Conservation (phyloP, 2,329 filamentous ascomycete species). For the Alternaria dauci region DNA sequence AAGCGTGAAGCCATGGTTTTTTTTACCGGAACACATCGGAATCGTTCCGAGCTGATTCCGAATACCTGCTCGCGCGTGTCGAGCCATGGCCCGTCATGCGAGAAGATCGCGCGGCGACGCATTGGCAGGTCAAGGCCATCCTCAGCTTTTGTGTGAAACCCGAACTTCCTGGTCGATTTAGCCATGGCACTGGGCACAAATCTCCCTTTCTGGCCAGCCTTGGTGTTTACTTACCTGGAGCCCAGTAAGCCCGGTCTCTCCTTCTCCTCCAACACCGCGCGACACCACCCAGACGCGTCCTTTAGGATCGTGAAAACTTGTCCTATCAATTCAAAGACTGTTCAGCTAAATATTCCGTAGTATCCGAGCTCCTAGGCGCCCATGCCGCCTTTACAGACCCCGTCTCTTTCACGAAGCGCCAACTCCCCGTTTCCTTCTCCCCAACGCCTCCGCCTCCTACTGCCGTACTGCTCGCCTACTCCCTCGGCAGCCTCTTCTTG, state of each 20-base stretch:
- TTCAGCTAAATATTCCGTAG: background rate
- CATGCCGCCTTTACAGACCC: slow-evolving; percentile 26
- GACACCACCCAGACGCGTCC: background rate
- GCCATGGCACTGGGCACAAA: slow-evolving; percentile 27
- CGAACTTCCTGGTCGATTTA: background rate
- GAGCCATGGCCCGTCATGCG: background rate
- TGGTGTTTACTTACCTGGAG: slow-evolving; percentile 41
- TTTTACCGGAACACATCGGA: background rate
- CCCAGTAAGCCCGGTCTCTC: slow-evolving; percentile 26
- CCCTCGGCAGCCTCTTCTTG: slow-evolving; percentile 36
- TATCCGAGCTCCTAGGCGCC: slow-evolving; percentile 23
- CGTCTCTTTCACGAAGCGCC: slow-evolving; percentile 23
- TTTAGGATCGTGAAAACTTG: background rate
- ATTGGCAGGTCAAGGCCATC: background rate
- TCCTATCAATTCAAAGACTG: background rate
- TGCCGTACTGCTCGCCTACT: slow-evolving; percentile 30
- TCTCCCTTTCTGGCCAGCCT: slow-evolving; percentile 36
- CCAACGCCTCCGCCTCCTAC: slow-evolving; percentile 12
- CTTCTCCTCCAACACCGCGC: background rate
- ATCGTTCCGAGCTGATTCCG: background rate
- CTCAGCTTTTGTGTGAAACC: background rate
- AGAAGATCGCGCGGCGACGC: background rate
- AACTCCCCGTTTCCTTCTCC: slow-evolving; percentile 23
- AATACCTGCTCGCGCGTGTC: background rate
- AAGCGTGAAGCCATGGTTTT: background rate